Percentiles rank a stretch among this genome's conserved stretches.
Conservation (phyloP, 306 rosid genomes). For the Gleditsia sinensis region DNA sequence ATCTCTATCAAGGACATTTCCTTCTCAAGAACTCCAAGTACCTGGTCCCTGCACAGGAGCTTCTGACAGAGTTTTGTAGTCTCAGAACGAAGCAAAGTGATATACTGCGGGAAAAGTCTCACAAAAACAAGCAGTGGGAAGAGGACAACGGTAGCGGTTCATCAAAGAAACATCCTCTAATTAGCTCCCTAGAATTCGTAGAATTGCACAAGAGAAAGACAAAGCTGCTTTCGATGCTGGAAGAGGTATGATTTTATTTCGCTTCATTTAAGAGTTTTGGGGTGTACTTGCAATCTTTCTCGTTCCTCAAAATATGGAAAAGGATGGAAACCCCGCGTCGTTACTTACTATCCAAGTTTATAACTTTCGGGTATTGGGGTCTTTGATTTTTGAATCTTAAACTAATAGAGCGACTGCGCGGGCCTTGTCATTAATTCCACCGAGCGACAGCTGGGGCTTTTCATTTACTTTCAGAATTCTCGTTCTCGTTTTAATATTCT, state of each 20-base stretch:
- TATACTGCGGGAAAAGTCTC: conserved; percentile 44
- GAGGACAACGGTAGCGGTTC: conserved; percentile 46
- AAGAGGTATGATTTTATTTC: conserved; percentile 64
- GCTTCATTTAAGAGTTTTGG: conserved; percentile 32
- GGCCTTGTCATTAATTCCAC: conserved; percentile 60
- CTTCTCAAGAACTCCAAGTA: conserved; percentile 65
- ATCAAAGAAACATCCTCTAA: conserved; percentile 55
- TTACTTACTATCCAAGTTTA: conserved; percentile 25
- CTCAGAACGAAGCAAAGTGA: conserved; percentile 57
- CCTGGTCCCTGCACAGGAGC: conserved; percentile 69
- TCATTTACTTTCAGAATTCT: conserved; percentile 11
- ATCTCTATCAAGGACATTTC: conserved; percentile 43
- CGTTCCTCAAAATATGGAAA: conserved; percentile 23
- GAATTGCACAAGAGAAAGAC: conserved; percentile 86
- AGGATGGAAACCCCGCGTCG: not conserved
- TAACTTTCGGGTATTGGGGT: conserved; percentile 38
- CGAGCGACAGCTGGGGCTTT: conserved; percentile 28
- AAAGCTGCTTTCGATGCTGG: conserved; percentile 82
- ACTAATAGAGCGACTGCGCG: conserved; percentile 48
- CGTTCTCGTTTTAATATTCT: too few relatives aligned
- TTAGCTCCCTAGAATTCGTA: conserved; percentile 66
- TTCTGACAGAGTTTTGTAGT: conserved; percentile 84
- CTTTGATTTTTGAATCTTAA: conserved; percentile 44
- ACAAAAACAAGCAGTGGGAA: conserved; percentile 56
- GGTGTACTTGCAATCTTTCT: conserved; percentile 9